Percentiles rank a stretch among this genome's conserved stretches.
phyloP scores from a whole-genome alignment of 495 filamentous ascomycete species.

The Pyronema omphalodes region DNA sequence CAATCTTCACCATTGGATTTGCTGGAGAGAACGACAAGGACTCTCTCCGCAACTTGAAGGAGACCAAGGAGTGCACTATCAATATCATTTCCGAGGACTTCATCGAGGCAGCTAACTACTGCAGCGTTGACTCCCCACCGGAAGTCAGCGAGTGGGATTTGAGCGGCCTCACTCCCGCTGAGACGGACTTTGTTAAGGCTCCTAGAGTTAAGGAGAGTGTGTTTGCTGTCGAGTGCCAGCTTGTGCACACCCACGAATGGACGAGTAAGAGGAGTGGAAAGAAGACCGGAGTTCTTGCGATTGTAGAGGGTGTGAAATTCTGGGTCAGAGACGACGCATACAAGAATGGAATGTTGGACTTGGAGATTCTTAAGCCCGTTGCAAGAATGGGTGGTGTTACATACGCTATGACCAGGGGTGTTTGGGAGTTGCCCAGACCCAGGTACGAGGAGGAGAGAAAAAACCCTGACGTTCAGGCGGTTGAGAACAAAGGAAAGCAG shows the following conservation, averaged over 20 bases:
- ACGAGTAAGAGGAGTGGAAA: slow-evolving; percentile 54
- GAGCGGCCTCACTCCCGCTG: slow-evolving; percentile 54
- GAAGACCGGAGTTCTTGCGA: slow-evolving; percentile 51
- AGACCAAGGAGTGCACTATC: slow-evolving; percentile 58
- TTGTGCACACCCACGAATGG: slow-evolving; percentile 34
- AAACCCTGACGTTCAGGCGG: slow-evolving; percentile 29
- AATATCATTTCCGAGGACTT: slow-evolving; percentile 77
- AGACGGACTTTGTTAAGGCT: slow-evolving; percentile 44
- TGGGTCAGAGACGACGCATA: slow-evolving; percentile 83
- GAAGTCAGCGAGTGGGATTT: slow-evolving; percentile 68
- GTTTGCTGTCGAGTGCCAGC: slow-evolving; percentile 60
- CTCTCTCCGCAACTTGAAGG: slow-evolving; percentile 51
- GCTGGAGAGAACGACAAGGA: slow-evolving; percentile 49
- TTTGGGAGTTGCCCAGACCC: slow-evolving; percentile 58
- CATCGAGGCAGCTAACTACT: slow-evolving; percentile 71
- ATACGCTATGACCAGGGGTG: slow-evolving; percentile 54
- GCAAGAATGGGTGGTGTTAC: slow-evolving; percentile 68
- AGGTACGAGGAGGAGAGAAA: slow-evolving; percentile 38
- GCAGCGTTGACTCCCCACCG: slow-evolving; percentile 57
- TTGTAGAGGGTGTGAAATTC: slow-evolving; percentile 73
- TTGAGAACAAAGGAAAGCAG: slow-evolving; percentile 4
- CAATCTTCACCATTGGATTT: slow-evolving; percentile 70
- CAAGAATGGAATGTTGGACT: slow-evolving; percentile 55
- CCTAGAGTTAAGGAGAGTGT: slow-evolving; percentile 67
- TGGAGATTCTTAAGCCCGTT: slow-evolving; percentile 52